Percentiles rank a stretch among this genome's conserved stretches.
Evolutionary conservation across 768 basidiomycete species (phyloP).

Genomic region (Termitomyces sp.): DNA sequence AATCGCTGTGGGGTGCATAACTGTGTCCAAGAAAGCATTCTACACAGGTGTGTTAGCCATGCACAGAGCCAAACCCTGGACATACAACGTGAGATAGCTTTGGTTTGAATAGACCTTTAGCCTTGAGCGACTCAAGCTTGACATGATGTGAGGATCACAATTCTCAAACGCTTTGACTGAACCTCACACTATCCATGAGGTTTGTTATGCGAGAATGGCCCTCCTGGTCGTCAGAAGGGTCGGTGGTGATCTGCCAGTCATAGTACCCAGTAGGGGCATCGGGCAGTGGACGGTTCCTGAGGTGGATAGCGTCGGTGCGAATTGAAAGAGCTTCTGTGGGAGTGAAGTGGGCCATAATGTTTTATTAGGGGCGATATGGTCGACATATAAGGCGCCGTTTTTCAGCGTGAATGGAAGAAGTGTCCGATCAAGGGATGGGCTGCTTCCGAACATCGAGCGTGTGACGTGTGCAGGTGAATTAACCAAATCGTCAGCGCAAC

Average conservation of each 20-base stretch:
- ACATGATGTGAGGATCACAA: background rate
- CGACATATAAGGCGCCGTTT: too few species aligned
- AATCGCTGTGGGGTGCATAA: slow-evolving; percentile 28
- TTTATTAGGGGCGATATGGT: too few species aligned
- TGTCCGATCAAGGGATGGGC: too few species aligned
- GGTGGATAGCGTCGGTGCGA: slow-evolving; percentile 28
- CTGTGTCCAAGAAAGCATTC: slow-evolving; percentile 25
- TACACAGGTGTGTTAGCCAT: background rate
- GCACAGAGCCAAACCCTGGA: background rate
- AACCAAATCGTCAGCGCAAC: too few species aligned
- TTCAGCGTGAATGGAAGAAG: too few species aligned
- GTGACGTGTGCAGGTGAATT: too few species aligned
- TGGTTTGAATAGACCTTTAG: slow-evolving; percentile 19
- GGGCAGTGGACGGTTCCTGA: slow-evolving; percentile 31
- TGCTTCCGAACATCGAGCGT: too few species aligned
- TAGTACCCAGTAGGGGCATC: slow-evolving; percentile 39
- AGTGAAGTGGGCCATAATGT: slow-evolving; percentile 16
- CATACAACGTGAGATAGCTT: slow-evolving; percentile 20
- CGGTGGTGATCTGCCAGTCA: slow-evolving; percentile 31
- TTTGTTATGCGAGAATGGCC: slow-evolving; percentile 32
- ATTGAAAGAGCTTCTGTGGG: slow-evolving; percentile 20
- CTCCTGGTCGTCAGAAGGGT: slow-evolving; percentile 20
- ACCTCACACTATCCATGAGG: slow-evolving; percentile 20
- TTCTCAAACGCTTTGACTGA: background rate
- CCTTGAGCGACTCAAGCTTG: slow-evolving; percentile 8